Evolutionary conservation across 768 basidiomycete genomes (phyloP), one percentile per base, ranked within the genome.

Genomic region (Boletus reticulatus): DNA sequence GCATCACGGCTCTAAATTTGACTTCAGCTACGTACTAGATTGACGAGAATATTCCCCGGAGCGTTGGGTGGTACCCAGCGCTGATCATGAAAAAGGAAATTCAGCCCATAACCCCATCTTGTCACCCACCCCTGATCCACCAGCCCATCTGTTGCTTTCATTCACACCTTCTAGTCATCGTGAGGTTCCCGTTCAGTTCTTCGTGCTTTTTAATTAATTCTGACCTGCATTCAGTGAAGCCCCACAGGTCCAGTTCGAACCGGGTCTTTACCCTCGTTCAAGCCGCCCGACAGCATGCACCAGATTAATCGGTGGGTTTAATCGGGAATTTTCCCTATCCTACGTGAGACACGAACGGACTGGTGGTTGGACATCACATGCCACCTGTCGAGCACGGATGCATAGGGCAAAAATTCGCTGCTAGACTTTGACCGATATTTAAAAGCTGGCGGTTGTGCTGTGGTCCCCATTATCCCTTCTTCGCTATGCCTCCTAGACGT

Each of bases 11-110:
- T 48, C 51, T 43, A 48, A 51, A 48, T 50, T 53, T 53, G 52
- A 52, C 52, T 39, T 51, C 45, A 46, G 12, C 46, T 50, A 52
- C 29, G 27, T 44, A 36, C 34, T 36, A 43, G 47, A 41, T 44
- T 49, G 34, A 57, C 45, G 50, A 53, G 50, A 62, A 50, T 51
- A 34, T 44, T 29, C 31, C 50, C 48, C 48, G 45, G 55, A 53
- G 48, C 52, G 50, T 50, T 50, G 47, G 45, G 54, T 52, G 31
- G 54, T 50, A 20, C 55, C 50, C 50, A 52, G 43, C 48, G 68
- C 59, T 59, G 66, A 66, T 68, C 67, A 70, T 68, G 63, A 57
- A 63, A 66, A 59, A 58, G 62, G 64, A 64, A 67, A 62, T 56
- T 49, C 50, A 10, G 46, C 11, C 48, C 41, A 41, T 54, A 24